Percentiles rank a stretch among this genome's conserved stretches.
Conservation (phyloP, 129 eudicot genomes). For the Mikania micrantha region DNA sequence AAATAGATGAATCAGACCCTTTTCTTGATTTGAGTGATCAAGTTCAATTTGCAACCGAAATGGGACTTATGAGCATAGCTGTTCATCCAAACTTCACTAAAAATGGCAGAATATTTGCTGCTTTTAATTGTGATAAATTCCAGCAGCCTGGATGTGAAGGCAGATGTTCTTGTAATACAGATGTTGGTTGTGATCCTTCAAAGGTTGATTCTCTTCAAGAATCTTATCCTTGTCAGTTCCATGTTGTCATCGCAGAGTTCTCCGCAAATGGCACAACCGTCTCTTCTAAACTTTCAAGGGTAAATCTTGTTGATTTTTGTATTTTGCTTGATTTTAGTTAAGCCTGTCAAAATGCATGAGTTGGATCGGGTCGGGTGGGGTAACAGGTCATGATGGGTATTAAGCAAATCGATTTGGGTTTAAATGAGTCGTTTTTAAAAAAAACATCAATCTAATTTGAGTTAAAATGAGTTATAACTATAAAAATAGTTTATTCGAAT, state of each 20-base stretch:
- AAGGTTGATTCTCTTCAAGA: conserved; percentile 18
- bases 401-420: no score
- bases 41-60: conserved; percentile 30
- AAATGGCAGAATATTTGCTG: conserved; percentile 45
- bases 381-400: no score
- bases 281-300: conserved; percentile 35
- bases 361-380: no score
- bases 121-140: conserved; percentile 44
- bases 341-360: no score
- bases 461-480: no score
- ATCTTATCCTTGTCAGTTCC: conserved; percentile 37
- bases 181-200: conserved; percentile 46
- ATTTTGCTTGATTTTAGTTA: no score
- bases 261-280: conserved; percentile 26
- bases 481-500: no score
- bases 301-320: not conserved
- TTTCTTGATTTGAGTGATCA: conserved; percentile 36
- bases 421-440: no score
- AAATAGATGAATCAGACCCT: conserved; percentile 21
- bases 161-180: conserved; percentile 48
- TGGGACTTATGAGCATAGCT: conserved; percentile 44
- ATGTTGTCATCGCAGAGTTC: conserved; percentile 41
- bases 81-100: conserved; percentile 39
- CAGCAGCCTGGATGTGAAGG: conserved; percentile 43
- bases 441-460: no score